A percentile compares a stretch with the other conserved stretches of the same genome.
Conservation (phyloP, 352 stramenopile genomes). For the Pythium inflatum region DNA sequence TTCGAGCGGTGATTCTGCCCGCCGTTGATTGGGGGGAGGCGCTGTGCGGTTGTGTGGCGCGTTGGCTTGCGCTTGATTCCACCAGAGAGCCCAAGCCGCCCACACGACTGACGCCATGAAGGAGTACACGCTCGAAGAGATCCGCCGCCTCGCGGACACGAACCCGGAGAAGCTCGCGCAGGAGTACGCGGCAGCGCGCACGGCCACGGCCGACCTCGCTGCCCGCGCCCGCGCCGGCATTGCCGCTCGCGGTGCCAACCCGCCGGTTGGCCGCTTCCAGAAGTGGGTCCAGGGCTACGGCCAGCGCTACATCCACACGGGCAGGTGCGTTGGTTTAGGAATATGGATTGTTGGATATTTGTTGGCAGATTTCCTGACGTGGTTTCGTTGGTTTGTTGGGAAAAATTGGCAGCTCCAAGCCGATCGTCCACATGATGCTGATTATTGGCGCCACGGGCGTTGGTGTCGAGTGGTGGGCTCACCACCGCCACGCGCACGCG, state of each 20-base stretch:
- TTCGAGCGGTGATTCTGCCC: no score
- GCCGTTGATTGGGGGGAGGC: constrained; percentile 34
- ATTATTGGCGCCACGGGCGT: constrained; percentile 59
- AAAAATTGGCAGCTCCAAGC: constrained; percentile 58
- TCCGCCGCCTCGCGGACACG: constrained; percentile 73
- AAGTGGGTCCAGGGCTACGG: constrained; percentile 76
- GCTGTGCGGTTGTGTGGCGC: not conserved
- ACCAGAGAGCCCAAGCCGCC: constrained; percentile 18
- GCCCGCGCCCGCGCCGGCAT: constrained; percentile 66
- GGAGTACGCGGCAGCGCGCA: constrained; percentile 72
- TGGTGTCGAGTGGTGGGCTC: constrained; percentile 64
- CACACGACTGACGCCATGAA: constrained; percentile 37
- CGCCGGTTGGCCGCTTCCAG: constrained; percentile 62
- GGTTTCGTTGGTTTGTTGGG: not conserved
- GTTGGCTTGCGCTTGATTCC: constrained; percentile 12
- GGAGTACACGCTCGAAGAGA: constrained; percentile 82
- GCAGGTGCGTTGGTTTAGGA: constrained; percentile 49
- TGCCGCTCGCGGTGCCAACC: constrained; percentile 55
- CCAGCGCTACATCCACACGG: constrained; percentile 77
- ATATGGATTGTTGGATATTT: no score
- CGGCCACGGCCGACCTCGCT: constrained; percentile 68
- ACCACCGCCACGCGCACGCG: constrained; percentile 66
- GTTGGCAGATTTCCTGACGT: no score
- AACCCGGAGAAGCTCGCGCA: constrained; percentile 72
- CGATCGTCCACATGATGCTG: constrained; percentile 79